Percentiles rank a stretch among this genome's conserved stretches.
Evolutionary conservation across 2,329 filamentous ascomycete genomes (phyloP).

Genomic region (Penicillium sp.): DNA sequence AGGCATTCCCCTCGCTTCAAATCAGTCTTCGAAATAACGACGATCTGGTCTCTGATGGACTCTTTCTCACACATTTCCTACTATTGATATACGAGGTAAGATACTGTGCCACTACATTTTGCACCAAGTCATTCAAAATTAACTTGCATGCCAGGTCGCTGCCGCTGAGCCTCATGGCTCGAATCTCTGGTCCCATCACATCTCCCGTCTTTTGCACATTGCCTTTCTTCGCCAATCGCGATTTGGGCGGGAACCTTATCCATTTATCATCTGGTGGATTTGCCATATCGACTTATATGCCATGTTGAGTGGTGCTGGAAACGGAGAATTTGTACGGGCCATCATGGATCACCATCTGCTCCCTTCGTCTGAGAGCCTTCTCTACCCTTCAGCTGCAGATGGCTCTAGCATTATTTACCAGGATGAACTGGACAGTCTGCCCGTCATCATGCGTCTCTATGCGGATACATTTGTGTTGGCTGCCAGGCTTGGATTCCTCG

Average conservation of each 20-base stretch:
- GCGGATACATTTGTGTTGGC: constrained; percentile 44
- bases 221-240: constrained; percentile 44
- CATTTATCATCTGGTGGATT: constrained; percentile 51
- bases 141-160: constrained; percentile 42
- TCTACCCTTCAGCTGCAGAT: constrained; percentile 33
- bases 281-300: constrained; percentile 53
- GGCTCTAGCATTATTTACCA: constrained; percentile 34
- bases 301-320: constrained; percentile 48
- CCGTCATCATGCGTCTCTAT: constrained; percentile 42
- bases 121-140: too few species aligned
- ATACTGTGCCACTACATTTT: too few species aligned
- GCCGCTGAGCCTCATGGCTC: constrained; percentile 43
- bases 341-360: constrained; percentile 47
- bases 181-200: constrained; percentile 51
- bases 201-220: constrained; percentile 49
- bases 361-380: constrained; percentile 37
- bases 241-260: constrained; percentile 43
- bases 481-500: constrained; percentile 42
- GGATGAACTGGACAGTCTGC: constrained; percentile 35
- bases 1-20: constrained; percentile 48
- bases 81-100: constrained; percentile 53
- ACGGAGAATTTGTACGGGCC: constrained; percentile 46
- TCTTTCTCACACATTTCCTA: constrained; percentile 53
- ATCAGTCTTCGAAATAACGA: constrained; percentile 41
- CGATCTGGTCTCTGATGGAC: constrained; percentile 52